Base-by-base conservation (phyloP, 305 asterid species). In the Fraxinus nigra region DNA sequence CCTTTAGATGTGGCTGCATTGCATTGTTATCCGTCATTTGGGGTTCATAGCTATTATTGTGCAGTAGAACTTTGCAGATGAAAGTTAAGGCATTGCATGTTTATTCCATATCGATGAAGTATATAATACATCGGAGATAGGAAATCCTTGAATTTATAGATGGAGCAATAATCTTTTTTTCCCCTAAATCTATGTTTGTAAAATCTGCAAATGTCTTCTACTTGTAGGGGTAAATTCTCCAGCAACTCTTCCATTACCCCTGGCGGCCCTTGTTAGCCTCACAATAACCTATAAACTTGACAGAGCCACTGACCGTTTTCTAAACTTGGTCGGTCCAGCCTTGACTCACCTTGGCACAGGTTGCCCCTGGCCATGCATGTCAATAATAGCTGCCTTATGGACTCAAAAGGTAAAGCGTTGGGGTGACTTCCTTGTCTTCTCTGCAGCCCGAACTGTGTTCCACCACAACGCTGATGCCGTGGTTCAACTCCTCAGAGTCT, bases 301-400 rank as follows among this genome's bases (percentile, higher is more conserved):
- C 81, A 87, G 82, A 90, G 90, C 74, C 9, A 84, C 91, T 22
- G 95, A 88, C 72, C 98, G 97, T 75, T 85, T 81, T 81, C 90
- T 97, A 76, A 89, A 87, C 88, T 75, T 97, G 84, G 82, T 93
- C 0, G 97, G 95, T 24, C 97, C 97, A 3, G 91, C 97, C 83
- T 81, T 97, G 89, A 89, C 76, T 80, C 85, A 90, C 86, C 95
- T 97, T 69, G 94, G 97, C 76, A 86, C 92, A 16, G 84, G 96
- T 86, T 97, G 98, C 85, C 99, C 99, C 7, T 97, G 98, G 99
- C 99, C 99, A 76, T 91, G 98, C 86, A 94, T 97, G 99, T 91
- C 98, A 37, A 88, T 97, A 78, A 87, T 91, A 79, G 87, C 93
- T 76, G 89, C 99, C 63, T 85, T 97, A 70, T 97, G 99, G 99